A percentile compares a stretch with the other conserved stretches of the same genome.
Conservation (phyloP, 2,329 filamentous ascomycete species). For the Diaporthe sp. region DNA sequence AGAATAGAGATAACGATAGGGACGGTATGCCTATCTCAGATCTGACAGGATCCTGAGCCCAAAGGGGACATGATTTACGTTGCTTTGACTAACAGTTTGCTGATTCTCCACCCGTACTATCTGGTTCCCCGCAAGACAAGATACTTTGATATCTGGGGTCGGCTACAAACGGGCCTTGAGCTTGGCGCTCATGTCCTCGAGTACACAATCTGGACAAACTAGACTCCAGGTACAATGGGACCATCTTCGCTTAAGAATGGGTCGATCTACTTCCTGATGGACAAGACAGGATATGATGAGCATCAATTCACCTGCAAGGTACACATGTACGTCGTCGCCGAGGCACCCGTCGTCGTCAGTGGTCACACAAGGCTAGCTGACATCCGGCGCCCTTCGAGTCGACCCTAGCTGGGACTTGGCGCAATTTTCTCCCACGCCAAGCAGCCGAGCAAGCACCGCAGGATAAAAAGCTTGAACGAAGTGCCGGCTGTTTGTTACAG, state of each 20-base stretch:
- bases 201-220: not conserved
- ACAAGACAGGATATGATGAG: not conserved
- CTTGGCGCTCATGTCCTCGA: not conserved
- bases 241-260: constrained; percentile 8
- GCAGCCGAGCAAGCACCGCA: constrained; percentile 1
- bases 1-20: constrained; percentile 1
- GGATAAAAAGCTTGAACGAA: constrained; percentile 3
- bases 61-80: constrained; percentile 3
- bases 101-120: constrained; percentile 13
- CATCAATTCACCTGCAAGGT: not conserved
- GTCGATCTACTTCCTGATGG: not conserved
- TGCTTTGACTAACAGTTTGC: constrained; percentile 28
- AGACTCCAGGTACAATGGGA: not conserved
- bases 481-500: not conserved
- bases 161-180: constrained; percentile 14
- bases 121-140: constrained; percentile 5
- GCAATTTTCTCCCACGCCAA: constrained; percentile 20
- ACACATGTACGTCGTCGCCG: not conserved
- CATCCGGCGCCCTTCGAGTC: constrained; percentile 5
- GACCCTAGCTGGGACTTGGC: constrained; percentile 20
- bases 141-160: constrained; percentile 25
- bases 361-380: constrained; percentile 5
- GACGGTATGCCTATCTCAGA: constrained; percentile 6
- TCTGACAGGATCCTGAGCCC: constrained; percentile 15
- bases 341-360: not conserved